Base-by-base conservation (phyloP, 2,329 filamentous ascomycete genomes). In the Alternaria atra region DNA sequence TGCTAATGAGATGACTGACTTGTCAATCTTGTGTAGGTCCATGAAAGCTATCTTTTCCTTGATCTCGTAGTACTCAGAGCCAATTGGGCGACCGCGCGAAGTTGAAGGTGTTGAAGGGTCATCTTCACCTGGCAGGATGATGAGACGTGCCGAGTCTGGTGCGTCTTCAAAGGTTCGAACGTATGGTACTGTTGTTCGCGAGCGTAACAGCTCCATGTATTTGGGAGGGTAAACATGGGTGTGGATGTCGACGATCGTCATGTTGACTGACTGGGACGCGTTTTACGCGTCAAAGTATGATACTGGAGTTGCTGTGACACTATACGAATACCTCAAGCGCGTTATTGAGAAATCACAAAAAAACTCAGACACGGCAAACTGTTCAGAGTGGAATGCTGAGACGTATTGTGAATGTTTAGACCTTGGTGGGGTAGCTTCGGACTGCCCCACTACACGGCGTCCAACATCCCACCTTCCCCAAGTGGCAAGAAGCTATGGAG, bases 1-100 rank as follows among this genome's bases (percentile, higher is more conserved):
- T 13, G 94, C 94, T 23, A 97, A 87, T 0, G 92, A 95, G 64
- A 97, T 88, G 52, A 97, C 91, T 1, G 91, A 95, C 65, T 90
- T 88, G 77, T 91, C 86, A 76, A 97, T 97, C 54, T 82, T 82
- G 80, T 97, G 94, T 15, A 84, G 86, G 76, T 93, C 85, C 94
- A 97, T 97, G 81, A 97, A 97, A 50, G 87, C 84, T 13, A 97
- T 84, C 74, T 97, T 97, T 69, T 92, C 85, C 15, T 84, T 81
- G 59, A 97, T 89, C 44, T 92, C 91, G 64, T 90, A 92, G 83
- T 94, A 97, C 71, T 94, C 91, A 1, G 88, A 84, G 23, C 93
- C 94, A 43, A 97, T 87, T 4, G 94, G 93, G 4, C 94, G 89
- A 37, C 93, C 94, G 3, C 91, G 89, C 8, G 87, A 85, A 9